Conservation (phyloP, 768 basidiomycete genomes). For the Boletus rubropictus region DNA sequence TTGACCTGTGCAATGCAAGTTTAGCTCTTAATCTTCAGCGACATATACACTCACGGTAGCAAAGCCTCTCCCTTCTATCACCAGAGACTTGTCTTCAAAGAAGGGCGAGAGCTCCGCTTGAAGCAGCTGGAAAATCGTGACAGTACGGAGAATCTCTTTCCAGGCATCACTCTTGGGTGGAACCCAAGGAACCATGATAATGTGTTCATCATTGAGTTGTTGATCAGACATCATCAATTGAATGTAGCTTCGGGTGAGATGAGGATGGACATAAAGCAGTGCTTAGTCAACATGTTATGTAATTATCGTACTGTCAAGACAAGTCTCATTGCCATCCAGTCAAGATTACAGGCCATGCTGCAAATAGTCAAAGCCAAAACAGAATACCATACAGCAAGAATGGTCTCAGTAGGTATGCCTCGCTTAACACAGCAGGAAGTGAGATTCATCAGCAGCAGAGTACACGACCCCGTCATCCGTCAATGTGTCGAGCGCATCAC, state of each 20-base stretch:
- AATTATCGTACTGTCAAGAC: not conserved
- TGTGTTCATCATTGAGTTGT: slow-evolving; percentile 2
- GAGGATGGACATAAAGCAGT: not conserved
- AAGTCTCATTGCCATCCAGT: too few relatives aligned
- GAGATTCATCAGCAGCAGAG: slow-evolving; percentile 78
- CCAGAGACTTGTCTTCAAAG: slow-evolving; percentile 39
- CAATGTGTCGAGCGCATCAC: slow-evolving; percentile 68
- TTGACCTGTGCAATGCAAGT: slow-evolving; percentile 37
- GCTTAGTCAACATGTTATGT: slow-evolving; percentile 1
- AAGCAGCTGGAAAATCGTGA: slow-evolving; percentile 51
- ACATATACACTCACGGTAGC: slow-evolving; percentile 7
- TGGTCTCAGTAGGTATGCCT: not conserved
- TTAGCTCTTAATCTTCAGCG: not conserved
- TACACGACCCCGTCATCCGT: slow-evolving; percentile 79
- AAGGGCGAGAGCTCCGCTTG: slow-evolving; percentile 33
- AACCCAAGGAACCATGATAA: slow-evolving; percentile 1
- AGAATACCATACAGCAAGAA: not conserved
- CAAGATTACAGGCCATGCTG: too few relatives aligned
- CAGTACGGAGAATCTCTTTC: slow-evolving; percentile 35
- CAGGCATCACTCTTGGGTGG: not conserved
- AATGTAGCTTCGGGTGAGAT: not conserved
- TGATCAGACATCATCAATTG: slow-evolving; percentile 7
- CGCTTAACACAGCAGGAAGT: slow-evolving; percentile 51
- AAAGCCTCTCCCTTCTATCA: slow-evolving; percentile 41
- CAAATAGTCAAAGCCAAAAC: not conserved